These are phyloP conservation scores for Colletotrichum sp. DNA, from an alignment of 2,329 filamentous ascomycete species.

Conservation along the genomic window DNA sequence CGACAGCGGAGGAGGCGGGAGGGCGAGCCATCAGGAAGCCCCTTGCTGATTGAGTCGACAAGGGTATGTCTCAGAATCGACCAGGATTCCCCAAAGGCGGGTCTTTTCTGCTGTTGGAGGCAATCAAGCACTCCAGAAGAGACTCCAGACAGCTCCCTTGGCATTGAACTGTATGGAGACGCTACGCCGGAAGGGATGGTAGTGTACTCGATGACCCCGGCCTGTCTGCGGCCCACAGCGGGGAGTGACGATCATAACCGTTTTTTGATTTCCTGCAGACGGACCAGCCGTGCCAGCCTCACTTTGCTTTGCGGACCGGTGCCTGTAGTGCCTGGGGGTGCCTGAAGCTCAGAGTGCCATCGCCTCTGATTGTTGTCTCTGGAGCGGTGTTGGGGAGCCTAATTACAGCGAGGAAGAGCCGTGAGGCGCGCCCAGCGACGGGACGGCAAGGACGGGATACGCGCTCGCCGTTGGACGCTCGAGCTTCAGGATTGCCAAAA, in stretches of 20 bases:
- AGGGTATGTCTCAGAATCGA: conserved; percentile 39
- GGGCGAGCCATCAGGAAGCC: conserved; percentile 5
- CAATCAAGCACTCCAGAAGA: conserved; percentile 11
- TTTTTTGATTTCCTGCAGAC: conserved; percentile 25
- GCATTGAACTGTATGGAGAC: conserved; percentile 18
- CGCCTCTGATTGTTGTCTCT: neutral
- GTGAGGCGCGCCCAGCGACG: conserved; percentile 26
- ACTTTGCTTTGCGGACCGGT: conserved; percentile 11
- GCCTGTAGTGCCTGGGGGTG: conserved; percentile 5
- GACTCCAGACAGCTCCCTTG: conserved; percentile 15
- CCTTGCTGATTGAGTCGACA: conserved; percentile 22
- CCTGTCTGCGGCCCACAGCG: conserved; percentile 26
- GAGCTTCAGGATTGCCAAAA: neutral
- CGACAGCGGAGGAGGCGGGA: conserved; percentile 3
- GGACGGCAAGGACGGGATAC: neutral
- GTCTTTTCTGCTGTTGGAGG: conserved; percentile 3
- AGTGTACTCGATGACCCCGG: conserved; percentile 19
- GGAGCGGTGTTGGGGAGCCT: conserved; percentile 6
- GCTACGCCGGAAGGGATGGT: conserved; percentile 3
- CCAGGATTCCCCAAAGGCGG: conserved; percentile 35
- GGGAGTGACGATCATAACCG: conserved; percentile 31
- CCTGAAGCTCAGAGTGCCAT: conserved; percentile 8
- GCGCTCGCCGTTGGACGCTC: neutral
- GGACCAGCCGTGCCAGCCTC: conserved; percentile 22
- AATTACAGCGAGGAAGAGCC: conserved; percentile 38